These are phyloP conservation scores for Colletotrichum lini DNA, from an alignment of 2,329 filamentous ascomycete species.

Conservation along the genomic window DNA sequence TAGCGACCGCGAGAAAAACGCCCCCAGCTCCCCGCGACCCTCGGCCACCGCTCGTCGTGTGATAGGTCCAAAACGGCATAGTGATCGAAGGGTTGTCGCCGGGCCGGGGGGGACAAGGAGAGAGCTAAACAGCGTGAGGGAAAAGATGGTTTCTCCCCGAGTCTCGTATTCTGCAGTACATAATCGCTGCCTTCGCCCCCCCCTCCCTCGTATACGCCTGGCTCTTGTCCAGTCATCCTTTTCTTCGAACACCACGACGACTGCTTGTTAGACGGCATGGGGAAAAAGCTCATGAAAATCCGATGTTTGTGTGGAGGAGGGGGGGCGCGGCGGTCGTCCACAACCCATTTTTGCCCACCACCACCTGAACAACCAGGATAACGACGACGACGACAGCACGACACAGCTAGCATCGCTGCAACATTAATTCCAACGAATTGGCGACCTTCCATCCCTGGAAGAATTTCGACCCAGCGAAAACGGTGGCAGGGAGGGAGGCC, in stretches of 20 bases:
- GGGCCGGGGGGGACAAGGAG: neutral
- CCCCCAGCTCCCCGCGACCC: conserved; percentile 7
- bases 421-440: neutral
- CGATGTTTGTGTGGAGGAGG: conserved; percentile 7
- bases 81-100: neutral
- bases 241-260: neutral
- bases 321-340: no score
- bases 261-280: neutral
- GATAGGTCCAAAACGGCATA: conserved; percentile 25
- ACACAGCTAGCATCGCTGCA: neutral
- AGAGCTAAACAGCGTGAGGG: neutral
- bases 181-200: conserved; percentile 24
- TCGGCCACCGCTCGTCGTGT: conserved; percentile 27
- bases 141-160: neutral
- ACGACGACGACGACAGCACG: neutral
- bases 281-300: neutral
- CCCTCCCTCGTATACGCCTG: neutral
- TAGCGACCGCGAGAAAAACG: neutral
- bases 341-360: neutral
- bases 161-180: conserved; percentile 32
- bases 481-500: neutral
- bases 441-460: neutral
- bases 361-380: conserved; percentile 6
- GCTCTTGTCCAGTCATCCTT: neutral
- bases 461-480: neutral